Evolutionary conservation across 208 protist genomes (phyloP).

Genomic region (Leishmania tropica): DNA sequence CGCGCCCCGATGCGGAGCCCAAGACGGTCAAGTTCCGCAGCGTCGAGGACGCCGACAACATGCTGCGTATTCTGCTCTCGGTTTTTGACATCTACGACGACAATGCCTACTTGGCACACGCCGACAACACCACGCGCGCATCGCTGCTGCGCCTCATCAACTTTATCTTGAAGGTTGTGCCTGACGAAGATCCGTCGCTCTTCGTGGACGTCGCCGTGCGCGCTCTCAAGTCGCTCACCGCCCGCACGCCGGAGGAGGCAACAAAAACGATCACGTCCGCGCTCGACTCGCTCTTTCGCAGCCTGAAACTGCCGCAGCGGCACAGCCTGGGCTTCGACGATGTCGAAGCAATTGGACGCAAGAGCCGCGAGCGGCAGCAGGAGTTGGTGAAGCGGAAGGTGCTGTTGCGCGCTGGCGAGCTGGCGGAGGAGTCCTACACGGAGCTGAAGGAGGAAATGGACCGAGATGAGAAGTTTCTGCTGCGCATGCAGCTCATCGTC

Average conservation of each 20-base stretch:
- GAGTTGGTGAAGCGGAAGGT: constrained; percentile 68
- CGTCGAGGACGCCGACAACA: constrained; percentile 81
- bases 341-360: constrained; percentile 84
- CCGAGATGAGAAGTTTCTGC: constrained; percentile 87
- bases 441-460: constrained; percentile 84
- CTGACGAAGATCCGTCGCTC: constrained; percentile 86
- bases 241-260: constrained; percentile 80
- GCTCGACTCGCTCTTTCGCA: constrained; percentile 83
- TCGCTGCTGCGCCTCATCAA: constrained; percentile 71
- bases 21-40: constrained; percentile 84
- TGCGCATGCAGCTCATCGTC: constrained; percentile 91
- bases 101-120: constrained; percentile 83
- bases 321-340: constrained; percentile 87
- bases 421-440: constrained; percentile 53
- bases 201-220: constrained; percentile 85
- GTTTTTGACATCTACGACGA: constrained; percentile 90
- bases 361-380: constrained; percentile 85
- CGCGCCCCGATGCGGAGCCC: constrained; percentile 62
- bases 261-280: constrained; percentile 75
- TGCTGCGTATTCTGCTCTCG: constrained; percentile 82
- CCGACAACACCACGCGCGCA: constrained; percentile 86
- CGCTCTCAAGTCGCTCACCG: constrained; percentile 72
- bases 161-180: constrained; percentile 88
- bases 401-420: constrained; percentile 49
- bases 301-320: constrained; percentile 75